These are phyloP conservation scores for Saccharomyces paradoxus DNA, from an alignment of 805 yeast species.

Conservation along the genomic window DNA sequence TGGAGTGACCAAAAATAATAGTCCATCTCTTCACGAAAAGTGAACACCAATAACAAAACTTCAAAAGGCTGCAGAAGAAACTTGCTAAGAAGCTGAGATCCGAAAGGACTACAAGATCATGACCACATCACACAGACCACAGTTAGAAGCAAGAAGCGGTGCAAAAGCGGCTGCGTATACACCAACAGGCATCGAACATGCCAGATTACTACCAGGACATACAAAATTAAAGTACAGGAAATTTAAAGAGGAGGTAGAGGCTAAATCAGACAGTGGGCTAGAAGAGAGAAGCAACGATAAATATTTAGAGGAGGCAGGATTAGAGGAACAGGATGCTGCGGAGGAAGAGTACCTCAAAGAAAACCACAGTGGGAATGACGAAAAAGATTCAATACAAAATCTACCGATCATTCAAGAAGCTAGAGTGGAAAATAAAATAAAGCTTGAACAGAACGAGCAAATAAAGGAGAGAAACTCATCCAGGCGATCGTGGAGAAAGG, in stretches of 20 bases:
- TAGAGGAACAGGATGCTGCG: constrained; percentile 28
- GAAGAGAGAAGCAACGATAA: constrained; percentile 31
- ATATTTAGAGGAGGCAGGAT: constrained; percentile 32
- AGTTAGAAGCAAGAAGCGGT: constrained; percentile 57
- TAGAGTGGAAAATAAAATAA: constrained; percentile 21
- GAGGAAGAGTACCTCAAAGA: constrained; percentile 24
- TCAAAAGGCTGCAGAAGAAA: not conserved
- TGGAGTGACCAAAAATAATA: not conserved
- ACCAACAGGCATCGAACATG: constrained; percentile 43
- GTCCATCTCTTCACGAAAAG: not conserved
- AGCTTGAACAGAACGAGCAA: constrained; percentile 22
- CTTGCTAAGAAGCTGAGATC: constrained; percentile 3
- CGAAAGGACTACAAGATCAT: constrained; percentile 25
- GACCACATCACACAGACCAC: constrained; percentile 68
- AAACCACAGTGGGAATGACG: constrained; percentile 25
- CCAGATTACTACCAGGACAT: constrained; percentile 49
- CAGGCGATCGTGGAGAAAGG: constrained; percentile 20
- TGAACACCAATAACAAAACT: constrained; percentile 4
- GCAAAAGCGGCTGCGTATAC: constrained; percentile 32
- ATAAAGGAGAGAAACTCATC: constrained; percentile 13
- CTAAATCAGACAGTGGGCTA: not conserved
- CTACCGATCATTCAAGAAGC: constrained; percentile 34
- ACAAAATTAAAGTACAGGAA: constrained; percentile 37
- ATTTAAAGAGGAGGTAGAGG: constrained; percentile 16
- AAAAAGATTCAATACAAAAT: constrained; percentile 38